Evolutionary conservation across 2,329 filamentous ascomycete species (phyloP).

Genomic region (Alternaria gaisen): DNA sequence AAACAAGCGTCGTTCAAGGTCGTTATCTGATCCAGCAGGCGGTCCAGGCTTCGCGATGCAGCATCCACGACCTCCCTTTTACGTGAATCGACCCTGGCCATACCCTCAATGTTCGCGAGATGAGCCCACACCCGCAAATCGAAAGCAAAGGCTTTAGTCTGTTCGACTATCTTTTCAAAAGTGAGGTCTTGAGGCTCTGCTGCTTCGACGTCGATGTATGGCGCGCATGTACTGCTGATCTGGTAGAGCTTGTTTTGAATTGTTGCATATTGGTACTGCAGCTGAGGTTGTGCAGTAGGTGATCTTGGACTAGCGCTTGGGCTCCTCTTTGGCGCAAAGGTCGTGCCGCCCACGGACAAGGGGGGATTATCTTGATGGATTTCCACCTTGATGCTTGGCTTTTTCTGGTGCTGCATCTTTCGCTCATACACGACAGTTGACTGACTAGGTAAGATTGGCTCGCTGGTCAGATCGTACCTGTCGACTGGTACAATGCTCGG

Average conservation of each 20-base stretch:
- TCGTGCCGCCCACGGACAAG: not conserved
- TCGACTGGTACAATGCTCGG: conserved; percentile 13
- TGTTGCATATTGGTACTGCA: conserved; percentile 29
- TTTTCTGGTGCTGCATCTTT: conserved; percentile 18
- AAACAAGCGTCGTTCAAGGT: conserved; percentile 25
- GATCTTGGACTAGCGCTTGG: conserved; percentile 27
- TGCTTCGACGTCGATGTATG: conserved; percentile 31
- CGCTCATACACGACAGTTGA: not conserved
- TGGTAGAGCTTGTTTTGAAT: conserved; percentile 30
- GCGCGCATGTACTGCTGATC: conserved; percentile 24
- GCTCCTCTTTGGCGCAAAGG: conserved; percentile 17
- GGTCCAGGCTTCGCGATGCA: conserved; percentile 26
- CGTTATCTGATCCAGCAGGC: conserved; percentile 18
- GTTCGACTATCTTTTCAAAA: conserved; percentile 35
- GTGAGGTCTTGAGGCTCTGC: conserved; percentile 35
- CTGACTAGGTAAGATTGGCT: conserved; percentile 17
- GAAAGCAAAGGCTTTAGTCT: conserved; percentile 31
- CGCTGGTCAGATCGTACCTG: conserved; percentile 18
- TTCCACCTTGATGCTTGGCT: conserved; percentile 34
- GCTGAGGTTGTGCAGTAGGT: conserved; percentile 22
- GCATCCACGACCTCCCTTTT: conserved; percentile 26
- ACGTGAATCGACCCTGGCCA: conserved; percentile 24
- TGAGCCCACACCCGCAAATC: conserved; percentile 37
- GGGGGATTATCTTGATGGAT: conserved; percentile 32
- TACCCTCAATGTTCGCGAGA: conserved; percentile 26